Conservation (phyloP, 2,329 filamentous ascomycete genomes). For the Alternaria angustiovoidea region DNA sequence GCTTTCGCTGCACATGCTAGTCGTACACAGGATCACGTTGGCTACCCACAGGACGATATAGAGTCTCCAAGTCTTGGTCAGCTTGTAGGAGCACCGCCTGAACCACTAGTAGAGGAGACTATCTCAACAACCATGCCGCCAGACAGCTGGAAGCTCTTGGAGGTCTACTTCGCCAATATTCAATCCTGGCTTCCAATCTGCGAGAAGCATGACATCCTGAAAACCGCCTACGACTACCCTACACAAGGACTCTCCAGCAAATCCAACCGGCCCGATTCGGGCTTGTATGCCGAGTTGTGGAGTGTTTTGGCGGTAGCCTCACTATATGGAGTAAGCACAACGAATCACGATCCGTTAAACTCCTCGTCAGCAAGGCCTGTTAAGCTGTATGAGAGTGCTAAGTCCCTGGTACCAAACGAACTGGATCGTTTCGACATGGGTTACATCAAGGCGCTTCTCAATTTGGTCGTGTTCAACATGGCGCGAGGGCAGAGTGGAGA, state of each 20-base stretch:
- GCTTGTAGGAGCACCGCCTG: background rate
- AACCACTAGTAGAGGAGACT: background rate
- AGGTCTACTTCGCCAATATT: constrained; percentile 78
- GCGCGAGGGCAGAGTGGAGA: constrained; percentile 63
- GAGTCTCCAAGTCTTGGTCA: background rate
- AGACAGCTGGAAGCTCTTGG: constrained; percentile 69
- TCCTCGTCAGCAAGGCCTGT: constrained; percentile 18
- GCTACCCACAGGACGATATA: background rate
- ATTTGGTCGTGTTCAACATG: constrained; percentile 69
- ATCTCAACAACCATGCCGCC: constrained; percentile 52
- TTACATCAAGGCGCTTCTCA: constrained; percentile 54
- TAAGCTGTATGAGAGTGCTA: constrained; percentile 39
- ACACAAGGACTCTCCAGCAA: constrained; percentile 50
- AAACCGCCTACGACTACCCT: constrained; percentile 64
- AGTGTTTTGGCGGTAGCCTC: constrained; percentile 55
- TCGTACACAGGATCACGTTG: constrained; percentile 8
- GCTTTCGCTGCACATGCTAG: constrained; percentile 1
- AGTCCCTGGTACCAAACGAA: constrained; percentile 43
- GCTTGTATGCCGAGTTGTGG: constrained; percentile 57
- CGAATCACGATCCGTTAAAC: constrained; percentile 2
- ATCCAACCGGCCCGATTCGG: constrained; percentile 34
- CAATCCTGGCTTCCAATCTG: constrained; percentile 80
- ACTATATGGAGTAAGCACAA: constrained; percentile 32
- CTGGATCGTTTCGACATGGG: constrained; percentile 47
- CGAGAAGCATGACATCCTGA: constrained; percentile 70